A percentile compares a stretch with the other conserved stretches of the same genome.
Evolutionary conservation across 116 monocot species (phyloP).

Genomic region (Zostera marina): DNA sequence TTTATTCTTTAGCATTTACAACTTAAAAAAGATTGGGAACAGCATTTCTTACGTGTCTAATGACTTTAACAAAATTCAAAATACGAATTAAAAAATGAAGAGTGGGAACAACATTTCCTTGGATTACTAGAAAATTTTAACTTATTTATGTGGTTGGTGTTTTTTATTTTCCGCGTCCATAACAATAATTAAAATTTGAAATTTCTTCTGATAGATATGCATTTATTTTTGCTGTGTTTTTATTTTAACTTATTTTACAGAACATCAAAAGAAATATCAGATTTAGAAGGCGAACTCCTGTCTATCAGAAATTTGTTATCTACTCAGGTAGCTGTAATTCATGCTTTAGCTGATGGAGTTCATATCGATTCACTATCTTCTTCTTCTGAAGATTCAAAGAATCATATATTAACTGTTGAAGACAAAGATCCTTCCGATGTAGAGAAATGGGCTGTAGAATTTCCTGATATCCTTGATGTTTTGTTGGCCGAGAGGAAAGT

Average conservation of each 20-base stretch:
- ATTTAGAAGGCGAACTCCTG: constrained; percentile 92
- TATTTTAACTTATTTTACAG: constrained; percentile 14
- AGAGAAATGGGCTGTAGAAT: constrained; percentile 73
- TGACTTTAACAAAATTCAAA: too few species aligned
- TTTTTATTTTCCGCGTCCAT: neutral
- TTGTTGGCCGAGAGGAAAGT: constrained; percentile 94
- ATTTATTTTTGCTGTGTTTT: neutral
- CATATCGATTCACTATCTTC: constrained; percentile 52
- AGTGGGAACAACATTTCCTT: neutral
- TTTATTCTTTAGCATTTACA: too few species aligned
- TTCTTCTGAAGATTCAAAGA: constrained; percentile 29
- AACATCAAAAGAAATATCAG: constrained; percentile 97
- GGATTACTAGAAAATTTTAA: neutral
- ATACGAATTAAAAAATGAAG: too few species aligned
- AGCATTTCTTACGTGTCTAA: too few species aligned
- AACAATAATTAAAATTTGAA: neutral
- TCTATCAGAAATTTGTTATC: constrained; percentile 84
- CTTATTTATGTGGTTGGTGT: neutral
- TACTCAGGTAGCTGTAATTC: constrained; percentile 81
- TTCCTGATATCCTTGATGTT: constrained; percentile 90
- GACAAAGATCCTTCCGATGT: constrained; percentile 74
- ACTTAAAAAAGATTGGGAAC: too few species aligned
- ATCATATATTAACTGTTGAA: constrained; percentile 37
- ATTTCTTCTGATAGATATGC: neutral
- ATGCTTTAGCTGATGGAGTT: constrained; percentile 85